Base-by-base conservation (phyloP, 2,329 filamentous ascomycete species). In the Trichoderma oligosporum region DNA sequence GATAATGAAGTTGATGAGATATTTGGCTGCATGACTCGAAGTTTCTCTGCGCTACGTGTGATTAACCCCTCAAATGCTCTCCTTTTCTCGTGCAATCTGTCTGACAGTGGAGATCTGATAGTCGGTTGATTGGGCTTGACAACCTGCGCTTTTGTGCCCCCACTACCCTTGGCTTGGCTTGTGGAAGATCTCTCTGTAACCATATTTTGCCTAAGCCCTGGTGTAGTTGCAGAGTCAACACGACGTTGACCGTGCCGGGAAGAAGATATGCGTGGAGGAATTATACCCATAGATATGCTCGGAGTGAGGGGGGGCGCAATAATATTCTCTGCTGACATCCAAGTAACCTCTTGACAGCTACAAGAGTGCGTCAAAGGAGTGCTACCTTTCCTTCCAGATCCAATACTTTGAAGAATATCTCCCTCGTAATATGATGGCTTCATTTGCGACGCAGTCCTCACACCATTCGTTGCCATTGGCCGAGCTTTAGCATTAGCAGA, bases 261-360 rank as follows among this genome's bases (percentile, higher is more conserved):
- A 2, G 64, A 65, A 2, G 64, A 65, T 24, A 57, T 20, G 4
- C 64, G 61, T 1, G 60, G 62, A 2, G 63, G 63, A 7, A 65
- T 59, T 4, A 29, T 46, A 12, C 59, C 55, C 8, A 62, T 25
- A n/a, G 56, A 57, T 7, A 59, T 57, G 18, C 54, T 60, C 7
- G 44, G 36, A 4, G 9, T 14, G 4, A 27, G 9, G 4, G 7
- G 47, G 29, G 7, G 24, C 31, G n/a, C n/a, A n/a, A n/a, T n/a
- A n/a, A n/a, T n/a, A 47, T 36, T 39, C 29, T 51, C 53, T 9
- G 54, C 39, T 14, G 51, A 20, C 20, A 18, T 20, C 12, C n/a
- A 20, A 35, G 22, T 35, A 12, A 31, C n/a, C n/a, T 55, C 51
- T 22, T 36, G 24, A 11, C 14, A 55, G 41, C 41, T 55, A 9